These are phyloP conservation scores for Tranzscheliella williamsii DNA, from an alignment of 1,284 basidiomycete genomes.

Conservation along the genomic window DNA sequence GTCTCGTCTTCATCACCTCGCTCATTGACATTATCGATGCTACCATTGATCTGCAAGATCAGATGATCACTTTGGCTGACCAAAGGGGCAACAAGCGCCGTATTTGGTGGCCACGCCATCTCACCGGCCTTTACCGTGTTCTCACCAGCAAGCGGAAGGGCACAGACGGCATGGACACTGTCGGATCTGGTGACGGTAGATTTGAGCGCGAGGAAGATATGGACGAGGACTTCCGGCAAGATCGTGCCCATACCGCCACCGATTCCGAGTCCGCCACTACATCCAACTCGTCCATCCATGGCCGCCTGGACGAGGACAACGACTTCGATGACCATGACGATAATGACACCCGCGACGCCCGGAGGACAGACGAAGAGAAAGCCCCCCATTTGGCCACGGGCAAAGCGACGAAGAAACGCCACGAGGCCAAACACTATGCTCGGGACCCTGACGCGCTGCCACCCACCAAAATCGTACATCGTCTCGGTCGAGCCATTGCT, in stretches of 20 bases:
- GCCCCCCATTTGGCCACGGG: background rate
- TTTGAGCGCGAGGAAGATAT: slow-evolving; percentile 32
- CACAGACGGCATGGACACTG: slow-evolving; percentile 14
- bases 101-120: slow-evolving; percentile 67
- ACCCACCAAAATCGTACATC: slow-evolving; percentile 61
- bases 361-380: slow-evolving; percentile 21
- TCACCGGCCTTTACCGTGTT: slow-evolving; percentile 63
- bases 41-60: slow-evolving; percentile 64
- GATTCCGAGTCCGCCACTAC: background rate
- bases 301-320: slow-evolving; percentile 8
- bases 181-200: slow-evolving; percentile 13
- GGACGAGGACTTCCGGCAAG: slow-evolving; percentile 21
- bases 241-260: slow-evolving; percentile 12
- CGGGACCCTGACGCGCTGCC: slow-evolving; percentile 77
- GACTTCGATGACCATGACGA: slow-evolving; percentile 7
- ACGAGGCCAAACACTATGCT: slow-evolving; percentile 39
- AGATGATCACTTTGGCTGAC: slow-evolving; percentile 62
- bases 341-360: background rate
- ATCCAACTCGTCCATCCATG: slow-evolving; percentile 3
- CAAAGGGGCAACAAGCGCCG: slow-evolving; percentile 62
- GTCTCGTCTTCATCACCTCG: slow-evolving; percentile 66
- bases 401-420: background rate
- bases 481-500: slow-evolving; percentile 40
- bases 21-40: slow-evolving; percentile 64
- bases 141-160: slow-evolving; percentile 32